A percentile compares a stretch with the other conserved stretches of the same genome.
These are phyloP conservation scores for Pseudofabraea citricarpa DNA, from an alignment of 2,329 filamentous ascomycete species.

Conservation along the genomic window DNA sequence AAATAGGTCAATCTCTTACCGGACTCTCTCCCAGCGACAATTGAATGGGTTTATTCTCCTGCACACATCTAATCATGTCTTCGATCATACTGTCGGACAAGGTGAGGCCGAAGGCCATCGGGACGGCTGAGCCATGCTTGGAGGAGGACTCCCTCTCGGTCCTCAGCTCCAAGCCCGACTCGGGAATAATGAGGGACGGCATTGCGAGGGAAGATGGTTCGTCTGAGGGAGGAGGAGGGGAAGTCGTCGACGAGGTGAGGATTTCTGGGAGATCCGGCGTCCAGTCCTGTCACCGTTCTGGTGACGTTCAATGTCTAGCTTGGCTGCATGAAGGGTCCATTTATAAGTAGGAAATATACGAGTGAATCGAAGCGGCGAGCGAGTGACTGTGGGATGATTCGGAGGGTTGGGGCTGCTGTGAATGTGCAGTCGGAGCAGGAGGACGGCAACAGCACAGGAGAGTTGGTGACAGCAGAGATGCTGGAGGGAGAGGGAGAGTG, in stretches of 20 bases:
- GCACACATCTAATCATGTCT: conserved; percentile 56
- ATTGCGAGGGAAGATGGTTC: conserved; percentile 30
- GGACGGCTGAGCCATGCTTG: conserved; percentile 40
- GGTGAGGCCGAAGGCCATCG: conserved; percentile 54
- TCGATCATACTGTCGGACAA: conserved; percentile 54
- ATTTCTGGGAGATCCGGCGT: no score
- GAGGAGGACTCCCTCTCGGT: conserved; percentile 33
- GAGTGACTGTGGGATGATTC: no score
- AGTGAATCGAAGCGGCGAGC: no score
- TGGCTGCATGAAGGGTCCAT: neutral
- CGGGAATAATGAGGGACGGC: conserved; percentile 51
- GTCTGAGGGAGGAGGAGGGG: neutral
- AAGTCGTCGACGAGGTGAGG: neutral
- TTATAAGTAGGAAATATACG: neutral
- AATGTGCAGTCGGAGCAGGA: no score
- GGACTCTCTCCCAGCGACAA: conserved; percentile 53
- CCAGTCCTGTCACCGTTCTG: no score
- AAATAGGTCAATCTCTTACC: conserved; percentile 41
- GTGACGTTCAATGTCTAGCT: neutral
- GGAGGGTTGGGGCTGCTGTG: no score
- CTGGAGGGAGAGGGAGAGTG: no score
- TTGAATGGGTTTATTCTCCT: conserved; percentile 50
- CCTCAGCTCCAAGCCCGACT: conserved; percentile 52
- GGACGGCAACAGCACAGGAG: no score
- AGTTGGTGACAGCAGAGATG: no score